Evolutionary conservation across 208 protist genomes (phyloP), one percentile per base, ranked within the genome.

Genomic region (Trypanosoma lewisi): DNA sequence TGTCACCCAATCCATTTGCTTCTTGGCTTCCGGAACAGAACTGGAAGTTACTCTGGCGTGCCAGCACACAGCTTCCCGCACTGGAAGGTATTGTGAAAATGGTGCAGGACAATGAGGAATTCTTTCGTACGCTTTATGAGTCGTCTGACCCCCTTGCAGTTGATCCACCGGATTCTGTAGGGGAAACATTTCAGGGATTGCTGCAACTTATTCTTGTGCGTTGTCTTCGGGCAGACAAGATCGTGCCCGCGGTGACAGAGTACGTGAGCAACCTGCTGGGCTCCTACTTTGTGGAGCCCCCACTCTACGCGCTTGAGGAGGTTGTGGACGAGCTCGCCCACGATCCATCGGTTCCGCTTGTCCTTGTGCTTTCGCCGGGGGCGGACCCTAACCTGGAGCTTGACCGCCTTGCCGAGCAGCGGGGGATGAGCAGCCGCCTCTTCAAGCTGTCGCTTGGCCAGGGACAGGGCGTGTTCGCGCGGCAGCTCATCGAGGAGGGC

Each of bases 361-460:
- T 99, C 49, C 97, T 99, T 41, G 91, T 99, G 2, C 89, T 99
- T 7, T 99, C 96, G 8, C 83, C 96, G 3, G 98, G 98, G 60
- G 97, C 98, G 2, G 98, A 99, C 81, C 98, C 98, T 14, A 93
- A 88, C 33, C 83, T 80, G 4, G 87, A 98, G 64, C 71, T 99
- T 4, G 84, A 96, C 60, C 86, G 97, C 23, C 97, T 99, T 21
- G 97, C 97, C 4, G 95, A 97, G 56, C 82, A 83, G 59, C 77
- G 76, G 27, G 90, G 88, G 57, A 96, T 96, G 77, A 53, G 68
- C n/a, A 91, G 75, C 62, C 86, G 84, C 17, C 67, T 98, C 0
- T 79, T 75, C 55, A 97, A 96, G 63, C 85, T 98, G 12, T 98
- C 97, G 14, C 91, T 99, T 27, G 98, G 98, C 19, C 95, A 99